Base-by-base conservation (phyloP, 1,139 yeast genomes). In the Insectozyma bohioensis region DNA sequence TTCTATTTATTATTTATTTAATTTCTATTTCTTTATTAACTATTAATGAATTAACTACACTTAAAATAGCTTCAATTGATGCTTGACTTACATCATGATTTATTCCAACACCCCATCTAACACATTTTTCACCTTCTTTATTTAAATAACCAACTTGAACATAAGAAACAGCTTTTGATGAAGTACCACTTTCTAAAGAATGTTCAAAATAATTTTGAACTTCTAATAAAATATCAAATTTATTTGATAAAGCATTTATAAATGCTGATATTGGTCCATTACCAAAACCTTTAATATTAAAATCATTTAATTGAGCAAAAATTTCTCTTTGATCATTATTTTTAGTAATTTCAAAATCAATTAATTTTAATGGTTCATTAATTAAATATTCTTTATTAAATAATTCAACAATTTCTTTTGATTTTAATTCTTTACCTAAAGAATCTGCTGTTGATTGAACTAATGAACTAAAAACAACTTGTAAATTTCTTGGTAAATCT, bases 221-320 rank as follows among this genome's bases (percentile, higher is more conserved):
- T 49, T 68, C 73, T 31, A 65, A 54, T 36, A 53, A 47, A 33
- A 55, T 52, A 28, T 63, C 65, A 33, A 56, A 58, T 37, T 55
- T 50, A 33, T 47, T 48, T 28, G 65, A 56, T 30, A 69, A 54
- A 11, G 72, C 74, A 42, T 64, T 64, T 35, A 65, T 57, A 44
- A 68, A 69, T 5, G 75, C 67, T 26, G 75, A 68, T 39, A 69
- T 69, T 24, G 75, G 75, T 34, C 75, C 75, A 46, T 68, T 68
- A 40, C 75, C 75, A 27, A 49, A 43, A 39, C 75, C 75, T 15
- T 36, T 30, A 31, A 67, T 50, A 24, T 41, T 36, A 12, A 54
- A 49, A n/a, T 37, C 38, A 25, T 39, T 41, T 33, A 58, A 42
- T 6, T 52, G 45, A 8, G 69, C 66, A 24, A 49, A 46, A 36